Conservation (phyloP, 345 rosid species). For the Salix viminalis region DNA sequence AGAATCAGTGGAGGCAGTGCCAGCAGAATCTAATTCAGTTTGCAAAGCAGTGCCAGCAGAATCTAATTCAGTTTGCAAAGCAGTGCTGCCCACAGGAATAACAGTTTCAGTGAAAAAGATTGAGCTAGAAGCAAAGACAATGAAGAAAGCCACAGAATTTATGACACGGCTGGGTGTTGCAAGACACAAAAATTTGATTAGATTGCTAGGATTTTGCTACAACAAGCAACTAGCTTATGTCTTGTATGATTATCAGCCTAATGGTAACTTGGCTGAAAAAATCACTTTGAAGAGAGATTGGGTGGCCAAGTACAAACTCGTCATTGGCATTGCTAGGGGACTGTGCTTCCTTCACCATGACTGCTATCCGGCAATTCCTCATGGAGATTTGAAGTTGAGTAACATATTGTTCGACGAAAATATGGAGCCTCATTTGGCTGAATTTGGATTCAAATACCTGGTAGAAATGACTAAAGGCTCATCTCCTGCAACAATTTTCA, state of each 20-base stretch:
- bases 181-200: slow-evolving; percentile 68
- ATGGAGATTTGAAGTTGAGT: slow-evolving; percentile 70
- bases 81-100: slow-evolving; percentile 83
- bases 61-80: slow-evolving; percentile 52
- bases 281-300: slow-evolving; percentile 52
- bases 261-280: slow-evolving; percentile 69
- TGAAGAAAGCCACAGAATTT: slow-evolving; percentile 36
- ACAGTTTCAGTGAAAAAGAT: slow-evolving; percentile 66
- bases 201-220: slow-evolving; percentile 85
- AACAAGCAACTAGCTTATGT: slow-evolving; percentile 64
- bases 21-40: slow-evolving; percentile 36
- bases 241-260: slow-evolving; percentile 69
- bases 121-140: slow-evolving; percentile 47
- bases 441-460: slow-evolving; percentile 61
- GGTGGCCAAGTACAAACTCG: slow-evolving; percentile 53
- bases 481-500: slow-evolving; percentile 28
- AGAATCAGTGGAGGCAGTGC: slow-evolving; percentile 38
- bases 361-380: slow-evolving; percentile 77
- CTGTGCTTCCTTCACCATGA: slow-evolving; percentile 89
- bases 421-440: slow-evolving; percentile 69
- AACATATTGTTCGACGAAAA: slow-evolving; percentile 61
- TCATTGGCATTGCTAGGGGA: slow-evolving; percentile 75
- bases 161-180: slow-evolving; percentile 58
- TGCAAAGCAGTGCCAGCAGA: slow-evolving; percentile 42
- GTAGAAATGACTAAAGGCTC: slow-evolving; percentile 38